A percentile compares a stretch with the other conserved stretches of the same genome.
phyloP scores from a whole-genome alignment of 169 alveolate genomes.

The Plasmodium gonderi region DNA sequence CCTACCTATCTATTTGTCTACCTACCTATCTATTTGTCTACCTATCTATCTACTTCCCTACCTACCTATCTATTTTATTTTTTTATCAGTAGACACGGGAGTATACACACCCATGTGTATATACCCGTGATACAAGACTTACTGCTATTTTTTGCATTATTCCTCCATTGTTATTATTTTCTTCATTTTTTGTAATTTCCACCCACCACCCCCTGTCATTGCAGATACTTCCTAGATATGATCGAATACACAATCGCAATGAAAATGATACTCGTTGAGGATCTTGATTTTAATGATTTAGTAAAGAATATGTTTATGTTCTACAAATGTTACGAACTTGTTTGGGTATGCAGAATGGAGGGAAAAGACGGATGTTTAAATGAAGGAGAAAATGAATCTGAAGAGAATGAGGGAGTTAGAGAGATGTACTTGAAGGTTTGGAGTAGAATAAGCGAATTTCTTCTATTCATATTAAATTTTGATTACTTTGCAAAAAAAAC shows the following conservation, averaged over 20 bases:
- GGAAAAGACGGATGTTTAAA: not conserved
- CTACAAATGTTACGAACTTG: slow-evolving; percentile 53
- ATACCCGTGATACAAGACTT: not conserved
- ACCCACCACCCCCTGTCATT: not conserved
- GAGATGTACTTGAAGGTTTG: slow-evolving; percentile 21
- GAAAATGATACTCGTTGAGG: slow-evolving; percentile 37
- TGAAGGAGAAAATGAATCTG: not conserved
- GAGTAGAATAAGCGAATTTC: slow-evolving; percentile 42
- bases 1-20: no score
- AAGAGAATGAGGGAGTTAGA: not conserved
- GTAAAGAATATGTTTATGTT: slow-evolving; percentile 43
- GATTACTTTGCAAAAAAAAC: slow-evolving; percentile 71
- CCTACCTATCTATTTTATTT: no score
- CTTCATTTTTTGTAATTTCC: not conserved
- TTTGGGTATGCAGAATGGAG: not conserved
- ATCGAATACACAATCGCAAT: slow-evolving; percentile 41
- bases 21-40: no score
- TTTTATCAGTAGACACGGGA: not conserved
- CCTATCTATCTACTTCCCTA: no score
- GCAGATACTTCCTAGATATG: slow-evolving; percentile 63
- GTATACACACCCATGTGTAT: not conserved
- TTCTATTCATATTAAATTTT: slow-evolving; percentile 32
- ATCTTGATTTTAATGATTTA: slow-evolving; percentile 16
- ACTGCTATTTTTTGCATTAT: not conserved
- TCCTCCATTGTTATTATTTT: not conserved